Evolutionary conservation across 2,329 filamentous ascomycete species (phyloP).

Genomic region (Xylariaceae sp.): DNA sequence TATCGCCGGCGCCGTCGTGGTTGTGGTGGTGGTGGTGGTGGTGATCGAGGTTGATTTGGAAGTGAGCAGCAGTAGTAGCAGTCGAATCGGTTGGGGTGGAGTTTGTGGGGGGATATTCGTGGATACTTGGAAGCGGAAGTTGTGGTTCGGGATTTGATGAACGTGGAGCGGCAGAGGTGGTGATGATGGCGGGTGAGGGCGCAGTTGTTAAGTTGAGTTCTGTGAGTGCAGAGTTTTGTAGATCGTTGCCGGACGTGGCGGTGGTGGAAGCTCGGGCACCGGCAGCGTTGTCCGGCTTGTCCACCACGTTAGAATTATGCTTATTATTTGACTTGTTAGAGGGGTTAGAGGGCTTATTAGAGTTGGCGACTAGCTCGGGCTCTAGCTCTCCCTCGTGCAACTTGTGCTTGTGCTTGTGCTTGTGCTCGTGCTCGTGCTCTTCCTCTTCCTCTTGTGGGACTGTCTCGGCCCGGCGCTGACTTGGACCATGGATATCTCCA

Average conservation of each 20-base stretch:
- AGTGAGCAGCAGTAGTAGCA: conserved; percentile 1
- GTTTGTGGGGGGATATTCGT: conserved; percentile 35
- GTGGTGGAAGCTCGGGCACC: conserved; percentile 7
- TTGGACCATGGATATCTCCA: conserved; percentile 2
- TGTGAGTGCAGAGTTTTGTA: conserved; percentile 32
- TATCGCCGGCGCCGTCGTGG: conserved; percentile 10
- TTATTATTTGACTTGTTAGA: too few relatives aligned
- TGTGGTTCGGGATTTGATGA: conserved; percentile 5
- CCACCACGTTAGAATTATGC: conserved; percentile 7
- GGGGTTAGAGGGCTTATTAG: too few relatives aligned
- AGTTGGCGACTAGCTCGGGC: conserved; percentile 22
- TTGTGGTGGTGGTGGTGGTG: conserved; percentile 11
- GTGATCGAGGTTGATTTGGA: conserved; percentile 13
- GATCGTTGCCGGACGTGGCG: conserved; percentile 40
- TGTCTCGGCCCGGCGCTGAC: conserved; percentile 17
- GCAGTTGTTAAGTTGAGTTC: conserved; percentile 22
- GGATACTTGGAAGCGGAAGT: conserved; percentile 39
- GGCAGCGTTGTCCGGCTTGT: too few relatives aligned
- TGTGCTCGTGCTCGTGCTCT: too few relatives aligned
- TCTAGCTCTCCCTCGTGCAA: too few relatives aligned
- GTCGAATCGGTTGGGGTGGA: not conserved
- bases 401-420: too few relatives aligned
- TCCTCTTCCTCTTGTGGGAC: conserved; percentile 26
- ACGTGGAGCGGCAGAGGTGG: conserved; percentile 18
- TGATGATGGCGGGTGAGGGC: conserved; percentile 19